A percentile compares a stretch with the other conserved stretches of the same genome.
Evolutionary conservation across 306 rosid species (phyloP).

Genomic region (Cicer judaicum): DNA sequence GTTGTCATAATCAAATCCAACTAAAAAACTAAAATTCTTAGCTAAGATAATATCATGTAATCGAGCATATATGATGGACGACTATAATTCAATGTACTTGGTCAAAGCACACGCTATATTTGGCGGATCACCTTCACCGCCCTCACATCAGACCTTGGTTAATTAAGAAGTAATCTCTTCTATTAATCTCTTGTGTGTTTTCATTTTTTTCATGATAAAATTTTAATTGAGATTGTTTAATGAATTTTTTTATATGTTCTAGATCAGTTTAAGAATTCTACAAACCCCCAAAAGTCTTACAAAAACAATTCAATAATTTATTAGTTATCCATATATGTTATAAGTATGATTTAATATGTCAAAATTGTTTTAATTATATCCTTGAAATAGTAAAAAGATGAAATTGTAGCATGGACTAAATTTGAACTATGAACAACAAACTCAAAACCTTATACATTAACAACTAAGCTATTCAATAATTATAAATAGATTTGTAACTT

Average conservation of each 20-base stretch:
- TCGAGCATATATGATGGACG: background rate
- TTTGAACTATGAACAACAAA: too few relatives aligned
- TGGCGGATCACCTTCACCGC: conserved; percentile 26
- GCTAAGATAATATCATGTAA: conserved; percentile 7
- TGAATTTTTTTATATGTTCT: background rate
- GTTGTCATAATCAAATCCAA: conserved; percentile 20
- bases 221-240: background rate
- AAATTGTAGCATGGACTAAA: too few relatives aligned
- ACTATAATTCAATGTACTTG: conserved; percentile 8
- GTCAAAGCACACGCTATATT: conserved; percentile 34
- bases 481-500: too few relatives aligned
- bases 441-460: too few relatives aligned
- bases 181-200: background rate
- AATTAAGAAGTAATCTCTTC: conserved; percentile 1
- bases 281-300: too few relatives aligned
- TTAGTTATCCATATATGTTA: too few relatives aligned
- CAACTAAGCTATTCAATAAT: too few relatives aligned
- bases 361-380: too few relatives aligned
- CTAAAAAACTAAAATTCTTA: conserved; percentile 18
- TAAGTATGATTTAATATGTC: too few relatives aligned
- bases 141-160: conserved; percentile 7
- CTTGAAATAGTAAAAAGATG: too few relatives aligned
- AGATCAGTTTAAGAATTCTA: too few relatives aligned
- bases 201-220: background rate
- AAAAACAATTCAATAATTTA: too few relatives aligned